Evolutionary conservation across 441 rosid genomes (phyloP).

Genomic region (Arabidopsis lyrata): DNA sequence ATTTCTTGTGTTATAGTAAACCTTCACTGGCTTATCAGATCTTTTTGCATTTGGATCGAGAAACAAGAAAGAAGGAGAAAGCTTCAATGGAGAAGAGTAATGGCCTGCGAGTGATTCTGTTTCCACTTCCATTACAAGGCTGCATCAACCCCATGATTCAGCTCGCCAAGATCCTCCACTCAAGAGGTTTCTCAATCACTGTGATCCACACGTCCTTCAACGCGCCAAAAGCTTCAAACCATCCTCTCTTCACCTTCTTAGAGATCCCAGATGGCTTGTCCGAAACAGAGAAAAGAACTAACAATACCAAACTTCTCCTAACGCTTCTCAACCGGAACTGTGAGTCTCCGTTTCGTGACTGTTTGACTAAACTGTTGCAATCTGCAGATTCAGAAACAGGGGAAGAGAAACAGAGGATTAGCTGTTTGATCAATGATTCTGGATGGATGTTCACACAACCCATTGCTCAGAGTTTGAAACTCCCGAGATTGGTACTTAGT

Average conservation of each 20-base stretch:
- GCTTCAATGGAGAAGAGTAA: conserved; percentile 36
- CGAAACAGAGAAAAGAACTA: conserved; percentile 25
- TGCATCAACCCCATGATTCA: conserved; percentile 45
- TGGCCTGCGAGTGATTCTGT: conserved; percentile 24
- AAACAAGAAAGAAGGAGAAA: neutral
- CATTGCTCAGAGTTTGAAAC: conserved; percentile 40
- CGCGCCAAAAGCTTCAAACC: conserved; percentile 48
- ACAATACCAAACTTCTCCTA: conserved; percentile 28
- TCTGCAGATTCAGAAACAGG: conserved; percentile 26
- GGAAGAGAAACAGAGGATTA: conserved; percentile 30
- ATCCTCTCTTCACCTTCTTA: conserved; percentile 47
- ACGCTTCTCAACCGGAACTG: conserved; percentile 41
- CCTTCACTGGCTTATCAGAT: neutral
- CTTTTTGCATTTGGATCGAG: neutral
- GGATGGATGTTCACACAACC: conserved; percentile 45
- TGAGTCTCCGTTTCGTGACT: conserved; percentile 43
- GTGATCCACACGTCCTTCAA: conserved; percentile 54
- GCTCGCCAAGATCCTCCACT: conserved; percentile 40
- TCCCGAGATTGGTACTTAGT: conserved; percentile 44
- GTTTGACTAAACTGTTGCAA: conserved; percentile 40
- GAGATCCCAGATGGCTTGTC: conserved; percentile 39
- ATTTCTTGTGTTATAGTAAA: neutral
- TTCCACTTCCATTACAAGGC: conserved; percentile 43
- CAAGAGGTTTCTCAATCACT: conserved; percentile 49
- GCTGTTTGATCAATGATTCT: conserved; percentile 51